Evolutionary conservation across 306 rosid genomes (phyloP).

Genomic region (Cicer yamashitae): DNA sequence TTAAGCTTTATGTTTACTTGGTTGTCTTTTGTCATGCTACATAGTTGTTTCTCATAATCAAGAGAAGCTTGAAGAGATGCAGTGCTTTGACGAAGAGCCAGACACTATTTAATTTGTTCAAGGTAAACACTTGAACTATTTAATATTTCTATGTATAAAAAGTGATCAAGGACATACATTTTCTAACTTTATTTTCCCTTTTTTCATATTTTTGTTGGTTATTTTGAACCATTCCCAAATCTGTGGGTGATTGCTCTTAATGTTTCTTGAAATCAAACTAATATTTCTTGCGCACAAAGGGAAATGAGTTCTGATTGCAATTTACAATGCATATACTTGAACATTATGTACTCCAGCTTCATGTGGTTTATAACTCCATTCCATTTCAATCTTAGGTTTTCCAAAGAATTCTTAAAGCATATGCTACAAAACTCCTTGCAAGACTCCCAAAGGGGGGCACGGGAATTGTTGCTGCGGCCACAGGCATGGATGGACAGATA

Average conservation of each 20-base stretch:
- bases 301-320: conserved; percentile 32
- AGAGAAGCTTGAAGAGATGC: conserved; percentile 97
- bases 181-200: conserved; percentile 20
- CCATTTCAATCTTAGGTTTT: conserved; percentile 72
- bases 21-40: conserved; percentile 46
- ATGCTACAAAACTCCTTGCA: conserved; percentile 85
- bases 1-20: conserved; percentile 33
- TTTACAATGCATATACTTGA: conserved; percentile 28
- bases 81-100: conserved; percentile 98
- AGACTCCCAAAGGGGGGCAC: conserved; percentile 98
- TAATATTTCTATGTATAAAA: conserved; percentile 32
- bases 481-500: conserved; percentile 99
- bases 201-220: conserved; percentile 15
- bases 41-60: conserved; percentile 95
- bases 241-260: conserved; percentile 24
- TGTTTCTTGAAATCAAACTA: conserved; percentile 8
- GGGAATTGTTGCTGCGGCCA: conserved; percentile 99
- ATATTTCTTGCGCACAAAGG: conserved; percentile 20
- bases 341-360: conserved; percentile 37
- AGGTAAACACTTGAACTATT: conserved; percentile 62
- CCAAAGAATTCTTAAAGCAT: conserved; percentile 92
- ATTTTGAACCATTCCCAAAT: conserved; percentile 32
- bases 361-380: conserved; percentile 27
- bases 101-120: conserved; percentile 84
- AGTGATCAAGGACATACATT: conserved; percentile 11